A percentile compares a stretch with the other conserved stretches of the same genome.
Conservation (phyloP, 164 flowering plant genomes). For the Magnolia kwangsiensis region DNA sequence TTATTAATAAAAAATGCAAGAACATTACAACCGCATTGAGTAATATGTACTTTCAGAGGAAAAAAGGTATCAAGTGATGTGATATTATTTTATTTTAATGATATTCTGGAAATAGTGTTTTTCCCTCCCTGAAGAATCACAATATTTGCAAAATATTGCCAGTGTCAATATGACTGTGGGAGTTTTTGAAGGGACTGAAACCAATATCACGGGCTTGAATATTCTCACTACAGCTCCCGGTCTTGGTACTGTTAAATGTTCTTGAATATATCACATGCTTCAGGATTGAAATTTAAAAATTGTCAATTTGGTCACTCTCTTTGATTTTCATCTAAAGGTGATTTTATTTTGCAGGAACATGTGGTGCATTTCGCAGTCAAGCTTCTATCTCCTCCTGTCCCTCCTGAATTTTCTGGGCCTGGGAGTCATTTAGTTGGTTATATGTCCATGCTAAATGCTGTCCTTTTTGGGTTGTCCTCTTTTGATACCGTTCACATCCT, state of each 20-base stretch:
- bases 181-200: no score
- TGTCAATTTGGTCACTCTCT: neutral
- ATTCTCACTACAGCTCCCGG: neutral
- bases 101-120: no score
- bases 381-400: constrained; percentile 80
- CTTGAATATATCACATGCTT: no score
- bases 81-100: no score
- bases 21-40: no score
- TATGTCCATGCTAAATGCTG: constrained; percentile 60
- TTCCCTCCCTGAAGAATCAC: neutral
- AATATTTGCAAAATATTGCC: no score
- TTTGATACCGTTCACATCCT: constrained; percentile 73
- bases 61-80: no score
- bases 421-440: constrained; percentile 60
- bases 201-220: neutral
- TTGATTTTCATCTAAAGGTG: neutral
- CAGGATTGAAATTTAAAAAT: neutral
- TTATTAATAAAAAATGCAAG: no score
- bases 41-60: no score
- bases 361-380: constrained; percentile 53
- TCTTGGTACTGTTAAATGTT: neutral
- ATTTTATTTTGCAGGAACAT: constrained; percentile 61
- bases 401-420: constrained; percentile 51
- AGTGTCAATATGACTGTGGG: no score
- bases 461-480: constrained; percentile 65